phyloP scores from a whole-genome alignment of 2,329 filamentous ascomycete species.

The Hymenoscyphus repandus region DNA sequence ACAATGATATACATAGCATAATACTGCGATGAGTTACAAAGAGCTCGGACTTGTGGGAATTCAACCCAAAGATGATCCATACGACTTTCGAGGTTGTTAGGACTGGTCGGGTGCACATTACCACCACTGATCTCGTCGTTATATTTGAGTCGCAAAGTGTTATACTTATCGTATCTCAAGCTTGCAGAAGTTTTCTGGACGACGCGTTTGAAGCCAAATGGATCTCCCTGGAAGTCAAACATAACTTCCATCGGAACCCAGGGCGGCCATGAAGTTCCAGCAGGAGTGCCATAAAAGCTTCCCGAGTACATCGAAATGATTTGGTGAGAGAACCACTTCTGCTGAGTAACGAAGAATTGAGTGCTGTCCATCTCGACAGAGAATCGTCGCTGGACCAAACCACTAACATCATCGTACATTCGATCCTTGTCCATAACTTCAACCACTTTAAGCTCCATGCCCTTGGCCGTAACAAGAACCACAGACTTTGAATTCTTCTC shows the following conservation, averaged over 20 bases:
- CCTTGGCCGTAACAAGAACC: slow-evolving; percentile 93
- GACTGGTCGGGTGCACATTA: slow-evolving; percentile 45
- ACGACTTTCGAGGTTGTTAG: slow-evolving; percentile 63
- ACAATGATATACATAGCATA: slow-evolving; percentile 98
- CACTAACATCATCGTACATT: slow-evolving; percentile 87
- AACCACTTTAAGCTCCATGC: slow-evolving; percentile 96
- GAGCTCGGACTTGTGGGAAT: slow-evolving; percentile 87
- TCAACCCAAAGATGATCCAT: slow-evolving; percentile 97
- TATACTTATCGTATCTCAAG: slow-evolving; percentile 96
- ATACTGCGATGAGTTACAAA: slow-evolving; percentile 96
- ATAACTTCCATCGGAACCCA: slow-evolving; percentile 99
- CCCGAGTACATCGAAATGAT: slow-evolving; percentile 91
- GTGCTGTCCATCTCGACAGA: slow-evolving; percentile 94
- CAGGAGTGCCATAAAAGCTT: slow-evolving; percentile 82
- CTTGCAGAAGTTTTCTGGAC: slow-evolving; percentile 95
- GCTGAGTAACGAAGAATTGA: slow-evolving; percentile 95
- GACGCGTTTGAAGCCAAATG: slow-evolving; percentile 96
- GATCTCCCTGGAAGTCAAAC: slow-evolving; percentile 91
- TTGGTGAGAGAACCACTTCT: slow-evolving; percentile 80
- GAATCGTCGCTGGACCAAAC: slow-evolving; percentile 90
- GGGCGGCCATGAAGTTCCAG: slow-evolving; percentile 87
- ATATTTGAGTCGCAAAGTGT: slow-evolving; percentile 92
- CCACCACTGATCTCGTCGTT: slow-evolving; percentile 77
- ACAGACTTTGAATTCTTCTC: slow-evolving; percentile 97
- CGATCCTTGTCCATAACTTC: slow-evolving; percentile 97